Conservation (phyloP, 2,329 filamentous ascomycete species). For the Colletotrichum higginsianum region DNA sequence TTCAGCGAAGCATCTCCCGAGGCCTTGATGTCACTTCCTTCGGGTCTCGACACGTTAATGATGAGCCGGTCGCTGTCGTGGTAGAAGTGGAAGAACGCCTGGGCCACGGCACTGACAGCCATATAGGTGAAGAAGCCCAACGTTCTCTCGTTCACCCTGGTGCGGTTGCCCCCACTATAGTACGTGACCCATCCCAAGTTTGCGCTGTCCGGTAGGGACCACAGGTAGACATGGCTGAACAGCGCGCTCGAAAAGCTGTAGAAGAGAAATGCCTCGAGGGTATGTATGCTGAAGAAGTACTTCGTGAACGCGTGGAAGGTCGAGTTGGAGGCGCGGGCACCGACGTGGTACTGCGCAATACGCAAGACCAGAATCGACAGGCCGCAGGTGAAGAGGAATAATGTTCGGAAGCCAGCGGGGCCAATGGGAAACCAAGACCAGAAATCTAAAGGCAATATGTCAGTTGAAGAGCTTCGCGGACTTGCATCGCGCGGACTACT, state of each 20-base stretch:
- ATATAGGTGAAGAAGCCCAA: slow-evolving; percentile 84
- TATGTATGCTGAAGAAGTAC: slow-evolving; percentile 71
- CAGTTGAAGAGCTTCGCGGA: slow-evolving; percentile 26
- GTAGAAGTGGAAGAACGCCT: slow-evolving; percentile 79
- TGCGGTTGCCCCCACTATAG: slow-evolving; percentile 76
- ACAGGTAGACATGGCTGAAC: slow-evolving; percentile 87
- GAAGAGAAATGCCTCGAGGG: slow-evolving; percentile 80
- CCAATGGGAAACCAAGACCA: slow-evolving; percentile 92
- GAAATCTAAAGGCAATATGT: slow-evolving; percentile 68
- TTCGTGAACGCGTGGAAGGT: slow-evolving; percentile 75
- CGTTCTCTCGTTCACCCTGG: slow-evolving; percentile 87
- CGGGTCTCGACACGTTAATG: slow-evolving; percentile 57
- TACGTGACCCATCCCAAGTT: slow-evolving; percentile 82
- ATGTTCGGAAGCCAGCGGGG: slow-evolving; percentile 79
- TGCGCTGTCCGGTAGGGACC: slow-evolving; percentile 72
- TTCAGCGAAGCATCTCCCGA: slow-evolving; percentile 46
- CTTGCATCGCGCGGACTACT: slow-evolving; percentile 22
- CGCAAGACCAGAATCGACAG: slow-evolving; percentile 87
- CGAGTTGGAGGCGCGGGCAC: slow-evolving; percentile 79
- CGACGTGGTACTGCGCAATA: slow-evolving; percentile 86
- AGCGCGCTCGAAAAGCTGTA: slow-evolving; percentile 84
- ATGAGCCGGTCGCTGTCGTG: slow-evolving; percentile 80
- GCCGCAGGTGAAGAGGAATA: slow-evolving; percentile 82
- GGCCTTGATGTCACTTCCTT: slow-evolving; percentile 37
- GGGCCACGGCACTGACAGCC: slow-evolving; percentile 76